Conservation (phyloP, 2,329 filamentous ascomycete species). For the Mariannaea elegans region DNA sequence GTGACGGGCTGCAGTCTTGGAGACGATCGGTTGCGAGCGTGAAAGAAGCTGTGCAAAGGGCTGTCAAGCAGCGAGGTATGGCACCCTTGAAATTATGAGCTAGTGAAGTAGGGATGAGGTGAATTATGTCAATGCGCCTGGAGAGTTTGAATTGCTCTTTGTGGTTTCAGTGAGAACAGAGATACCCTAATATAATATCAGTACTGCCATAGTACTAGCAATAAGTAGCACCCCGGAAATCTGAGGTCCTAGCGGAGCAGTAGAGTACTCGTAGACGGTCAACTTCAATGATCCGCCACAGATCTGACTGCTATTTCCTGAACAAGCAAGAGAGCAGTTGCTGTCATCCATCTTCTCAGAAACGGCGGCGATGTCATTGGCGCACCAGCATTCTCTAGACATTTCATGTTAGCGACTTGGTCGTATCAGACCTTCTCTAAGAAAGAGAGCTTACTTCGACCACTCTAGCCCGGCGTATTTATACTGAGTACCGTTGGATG, state of each 20-base stretch:
- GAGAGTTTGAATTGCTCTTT: background rate
- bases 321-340: slow-evolving; percentile 61
- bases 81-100: slow-evolving; percentile 60
- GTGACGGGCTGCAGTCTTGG: slow-evolving; percentile 57
- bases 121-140: background rate
- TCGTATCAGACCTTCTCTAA: too few relatives aligned
- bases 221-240: slow-evolving; percentile 11
- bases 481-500: slow-evolving; percentile 49
- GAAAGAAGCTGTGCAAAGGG: slow-evolving; percentile 62
- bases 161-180: background rate
- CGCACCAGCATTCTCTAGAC: slow-evolving; percentile 68
- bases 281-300: slow-evolving; percentile 64
- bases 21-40: slow-evolving; percentile 52
- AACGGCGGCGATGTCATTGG: slow-evolving; percentile 57
- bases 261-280: slow-evolving; percentile 51
- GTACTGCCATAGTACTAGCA: slow-evolving; percentile 2
- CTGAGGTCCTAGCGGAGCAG: background rate
- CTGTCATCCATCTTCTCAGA: slow-evolving; percentile 56
- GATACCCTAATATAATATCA: slow-evolving; percentile 16
- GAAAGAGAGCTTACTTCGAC: slow-evolving; percentile 47
- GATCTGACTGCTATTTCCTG: slow-evolving; percentile 59
- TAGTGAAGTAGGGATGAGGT: background rate
- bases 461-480: slow-evolving; percentile 65
- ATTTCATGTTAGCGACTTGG: slow-evolving; percentile 2
- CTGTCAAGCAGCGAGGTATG: slow-evolving; percentile 65